phyloP scores from a whole-genome alignment of 192 early-diverging fungal genomes.

The Umbelopsis vinacea region DNA sequence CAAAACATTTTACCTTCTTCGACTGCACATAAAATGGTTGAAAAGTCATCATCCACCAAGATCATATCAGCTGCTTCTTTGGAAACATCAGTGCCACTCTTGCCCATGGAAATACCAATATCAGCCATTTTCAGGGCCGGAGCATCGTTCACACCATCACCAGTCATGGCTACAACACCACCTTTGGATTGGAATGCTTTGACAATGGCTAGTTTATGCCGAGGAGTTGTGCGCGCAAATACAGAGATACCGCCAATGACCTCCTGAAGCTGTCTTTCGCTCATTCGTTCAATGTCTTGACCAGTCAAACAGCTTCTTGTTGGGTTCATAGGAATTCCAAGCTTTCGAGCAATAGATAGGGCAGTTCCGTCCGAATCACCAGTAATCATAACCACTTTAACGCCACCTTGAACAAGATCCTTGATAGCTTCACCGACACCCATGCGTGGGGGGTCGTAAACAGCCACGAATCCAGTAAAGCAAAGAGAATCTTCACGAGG shows the following conservation, averaged over 20 bases:
- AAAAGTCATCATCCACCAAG: slow-evolving; percentile 94
- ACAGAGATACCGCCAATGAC: slow-evolving; percentile 66
- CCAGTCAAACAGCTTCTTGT: slow-evolving; percentile 73
- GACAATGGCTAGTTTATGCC: slow-evolving; percentile 94
- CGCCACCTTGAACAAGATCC: slow-evolving; percentile 73
- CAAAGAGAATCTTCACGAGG: slow-evolving; percentile 54
- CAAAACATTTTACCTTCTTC: slow-evolving; percentile 75
- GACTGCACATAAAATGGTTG: slow-evolving; percentile 90
- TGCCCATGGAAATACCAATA: slow-evolving; percentile 97
- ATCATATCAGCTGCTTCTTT: slow-evolving; percentile 98
- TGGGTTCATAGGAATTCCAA: slow-evolving; percentile 79
- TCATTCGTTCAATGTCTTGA: slow-evolving; percentile 69
- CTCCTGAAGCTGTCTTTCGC: slow-evolving; percentile 63
- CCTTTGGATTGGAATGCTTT: slow-evolving; percentile 85
- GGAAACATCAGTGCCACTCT: slow-evolving; percentile 92
- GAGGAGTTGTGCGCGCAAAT: slow-evolving; percentile 81
- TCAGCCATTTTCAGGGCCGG: slow-evolving; percentile 91
- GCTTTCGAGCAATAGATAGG: slow-evolving; percentile 81
- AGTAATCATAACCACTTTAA: slow-evolving; percentile 96
- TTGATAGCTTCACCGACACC: slow-evolving; percentile 78
- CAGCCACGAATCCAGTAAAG: slow-evolving; percentile 86
- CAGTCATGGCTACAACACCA: slow-evolving; percentile 93
- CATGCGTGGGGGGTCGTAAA: slow-evolving; percentile 91
- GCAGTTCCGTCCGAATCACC: slow-evolving; percentile 95
- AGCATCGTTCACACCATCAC: slow-evolving; percentile 97